phyloP scores from a whole-genome alignment of 192 early-diverging fungal species.

The Coemansia pectinata region DNA sequence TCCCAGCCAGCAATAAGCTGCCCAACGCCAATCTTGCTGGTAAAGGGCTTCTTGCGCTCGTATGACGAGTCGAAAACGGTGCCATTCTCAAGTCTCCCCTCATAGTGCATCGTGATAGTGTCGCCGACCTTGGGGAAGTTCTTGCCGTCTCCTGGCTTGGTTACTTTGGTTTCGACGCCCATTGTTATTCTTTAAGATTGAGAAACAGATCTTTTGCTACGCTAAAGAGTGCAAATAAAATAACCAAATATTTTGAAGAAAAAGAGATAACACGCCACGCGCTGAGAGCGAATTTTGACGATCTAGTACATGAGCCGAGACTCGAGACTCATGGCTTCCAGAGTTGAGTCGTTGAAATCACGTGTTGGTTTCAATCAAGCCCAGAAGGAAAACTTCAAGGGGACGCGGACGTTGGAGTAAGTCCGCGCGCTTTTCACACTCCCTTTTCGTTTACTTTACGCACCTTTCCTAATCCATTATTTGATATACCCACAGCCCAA shows the following conservation, averaged over 20 bases:
- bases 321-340: neutral
- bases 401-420: neutral
- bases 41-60: slow-evolving; percentile 84
- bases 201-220: no score
- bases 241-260: no score
- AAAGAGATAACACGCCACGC: neutral
- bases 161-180: slow-evolving; percentile 37
- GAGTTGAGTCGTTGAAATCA: neutral
- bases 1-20: slow-evolving; percentile 91
- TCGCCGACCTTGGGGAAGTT: slow-evolving; percentile 63
- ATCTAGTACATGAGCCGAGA: neutral
- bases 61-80: slow-evolving; percentile 85
- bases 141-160: slow-evolving; percentile 20
- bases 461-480: neutral
- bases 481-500: neutral
- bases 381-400: no score
- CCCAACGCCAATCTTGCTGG: slow-evolving; percentile 86
- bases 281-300: neutral
- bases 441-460: neutral
- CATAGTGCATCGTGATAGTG: slow-evolving; percentile 73
- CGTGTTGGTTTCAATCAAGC: neutral
- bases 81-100: slow-evolving; percentile 63
- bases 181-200: slow-evolving; percentile 1
- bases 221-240: neutral
- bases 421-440: neutral